Percentiles rank a stretch among this genome's conserved stretches.
Conservation (phyloP, 352 stramenopile species). For the Aphanomyces cochlioides region DNA sequence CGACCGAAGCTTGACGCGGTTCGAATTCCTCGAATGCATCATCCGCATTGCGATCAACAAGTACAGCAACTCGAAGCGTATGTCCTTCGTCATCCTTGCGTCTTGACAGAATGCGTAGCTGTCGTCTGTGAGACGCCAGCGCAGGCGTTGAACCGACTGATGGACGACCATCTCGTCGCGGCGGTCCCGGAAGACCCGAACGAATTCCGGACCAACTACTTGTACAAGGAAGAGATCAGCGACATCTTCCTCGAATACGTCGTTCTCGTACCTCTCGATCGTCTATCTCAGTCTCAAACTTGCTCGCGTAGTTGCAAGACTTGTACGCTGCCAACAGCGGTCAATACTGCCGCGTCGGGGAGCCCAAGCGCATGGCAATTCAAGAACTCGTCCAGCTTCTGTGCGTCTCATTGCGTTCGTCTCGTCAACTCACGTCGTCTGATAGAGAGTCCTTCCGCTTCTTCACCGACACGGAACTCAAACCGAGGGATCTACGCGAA, state of each 20-base stretch:
- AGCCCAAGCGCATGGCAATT: conserved; percentile 76
- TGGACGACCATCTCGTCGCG: conserved; percentile 52
- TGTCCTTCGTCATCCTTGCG: neutral
- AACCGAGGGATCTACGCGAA: conserved; percentile 61
- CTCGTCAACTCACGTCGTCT: neutral
- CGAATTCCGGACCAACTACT: conserved; percentile 60
- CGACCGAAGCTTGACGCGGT: conserved; percentile 67
- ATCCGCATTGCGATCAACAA: conserved; percentile 81
- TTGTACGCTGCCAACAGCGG: conserved; percentile 72
- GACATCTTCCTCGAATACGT: conserved; percentile 70
- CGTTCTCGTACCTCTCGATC: conserved; percentile 45
- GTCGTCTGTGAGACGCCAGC: conserved; percentile 60
- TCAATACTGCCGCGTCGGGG: conserved; percentile 62
- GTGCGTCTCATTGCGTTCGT: conserved; percentile 33
- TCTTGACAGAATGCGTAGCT: conserved; percentile 34
- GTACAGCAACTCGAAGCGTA: conserved; percentile 37
- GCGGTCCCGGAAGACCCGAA: conserved; percentile 57
- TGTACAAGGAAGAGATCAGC: conserved; percentile 76
- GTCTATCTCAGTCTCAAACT: neutral
- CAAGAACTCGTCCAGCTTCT: conserved; percentile 57
- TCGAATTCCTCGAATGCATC: conserved; percentile 73
- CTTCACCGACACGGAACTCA: conserved; percentile 54
- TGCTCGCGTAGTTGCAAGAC: conserved; percentile 51
- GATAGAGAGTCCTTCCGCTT: conserved; percentile 61
- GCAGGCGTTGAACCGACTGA: conserved; percentile 65